These are phyloP conservation scores for Coniella vitis DNA, from an alignment of 2,329 filamentous ascomycete species.

Conservation along the genomic window DNA sequence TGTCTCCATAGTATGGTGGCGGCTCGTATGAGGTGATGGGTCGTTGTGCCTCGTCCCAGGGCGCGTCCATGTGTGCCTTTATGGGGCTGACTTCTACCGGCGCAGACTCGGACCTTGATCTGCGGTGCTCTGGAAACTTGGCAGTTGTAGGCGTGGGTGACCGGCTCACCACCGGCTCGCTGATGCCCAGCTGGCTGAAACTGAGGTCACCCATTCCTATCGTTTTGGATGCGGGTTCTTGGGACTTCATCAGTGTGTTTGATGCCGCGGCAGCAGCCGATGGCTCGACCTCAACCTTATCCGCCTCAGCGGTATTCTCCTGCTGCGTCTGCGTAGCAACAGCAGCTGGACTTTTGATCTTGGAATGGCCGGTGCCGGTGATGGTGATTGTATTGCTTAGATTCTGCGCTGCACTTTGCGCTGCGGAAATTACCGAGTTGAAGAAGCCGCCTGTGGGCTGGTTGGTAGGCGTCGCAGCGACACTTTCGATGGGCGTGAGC, in stretches of 20 bases:
- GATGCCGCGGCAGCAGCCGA: slow-evolving; percentile 31
- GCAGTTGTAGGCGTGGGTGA: slow-evolving; percentile 50
- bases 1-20: slow-evolving; percentile 42
- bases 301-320: slow-evolving; percentile 23
- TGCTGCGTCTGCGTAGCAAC: slow-evolving; percentile 3
- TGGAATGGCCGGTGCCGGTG: slow-evolving; percentile 43
- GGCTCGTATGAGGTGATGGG: slow-evolving; percentile 48
- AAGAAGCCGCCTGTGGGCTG: slow-evolving; percentile 70
- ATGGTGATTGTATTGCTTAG: slow-evolving; percentile 70
- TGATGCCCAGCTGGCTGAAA: slow-evolving; percentile 79
- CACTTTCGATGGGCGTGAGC: slow-evolving; percentile 68
- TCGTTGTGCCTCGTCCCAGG: slow-evolving; percentile 28
- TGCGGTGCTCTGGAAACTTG: slow-evolving; percentile 42
- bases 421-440: slow-evolving; percentile 84
- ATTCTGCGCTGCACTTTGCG: slow-evolving; percentile 80
- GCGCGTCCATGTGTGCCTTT: slow-evolving; percentile 27
- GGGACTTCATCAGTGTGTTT: slow-evolving; percentile 42
- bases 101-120: slow-evolving; percentile 52
- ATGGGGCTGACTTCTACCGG: slow-evolving; percentile 37
- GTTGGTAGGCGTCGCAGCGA: slow-evolving; percentile 37
- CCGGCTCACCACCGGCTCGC: slow-evolving; percentile 44
- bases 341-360: slow-evolving; percentile 14
- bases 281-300: slow-evolving; percentile 39
- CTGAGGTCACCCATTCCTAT: slow-evolving; percentile 84
- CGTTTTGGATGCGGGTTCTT: slow-evolving; percentile 77